Evolutionary conservation across 176 grass and related monocot species (phyloP).

Genomic region (Oryza nivara): DNA sequence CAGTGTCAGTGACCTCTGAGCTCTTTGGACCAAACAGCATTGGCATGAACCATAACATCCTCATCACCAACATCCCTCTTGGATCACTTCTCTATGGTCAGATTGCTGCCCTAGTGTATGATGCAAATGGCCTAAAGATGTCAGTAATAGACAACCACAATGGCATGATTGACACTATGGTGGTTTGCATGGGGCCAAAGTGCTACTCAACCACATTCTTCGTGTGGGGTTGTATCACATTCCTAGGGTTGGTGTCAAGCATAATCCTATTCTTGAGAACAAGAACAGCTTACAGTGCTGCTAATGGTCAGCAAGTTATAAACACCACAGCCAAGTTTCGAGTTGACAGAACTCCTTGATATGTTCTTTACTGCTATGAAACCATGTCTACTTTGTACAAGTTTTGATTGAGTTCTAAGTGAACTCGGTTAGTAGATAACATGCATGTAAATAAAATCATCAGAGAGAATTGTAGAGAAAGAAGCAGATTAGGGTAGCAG

Average conservation of each 20-base stretch:
- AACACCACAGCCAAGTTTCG: slow-evolving; percentile 26
- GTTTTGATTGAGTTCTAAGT: slow-evolving; percentile 23
- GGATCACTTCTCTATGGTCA: slow-evolving; percentile 89
- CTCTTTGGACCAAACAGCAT: slow-evolving; percentile 81
- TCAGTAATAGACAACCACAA: slow-evolving; percentile 27
- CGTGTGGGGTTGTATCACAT: slow-evolving; percentile 70
- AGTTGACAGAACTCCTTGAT: slow-evolving; percentile 32
- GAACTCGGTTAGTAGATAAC: slow-evolving; percentile 11
- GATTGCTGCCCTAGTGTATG: slow-evolving; percentile 75
- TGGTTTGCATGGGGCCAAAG: slow-evolving; percentile 83
- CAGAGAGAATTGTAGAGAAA: not conserved
- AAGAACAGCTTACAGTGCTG: slow-evolving; percentile 48
- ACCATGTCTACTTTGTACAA: slow-evolving; percentile 33
- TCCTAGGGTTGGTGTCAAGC: slow-evolving; percentile 63
- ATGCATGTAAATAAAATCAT: slow-evolving; percentile 1
- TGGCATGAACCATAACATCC: slow-evolving; percentile 93
- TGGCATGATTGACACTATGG: slow-evolving; percentile 52
- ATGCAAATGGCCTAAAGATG: slow-evolving; percentile 62
- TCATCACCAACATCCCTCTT: slow-evolving; percentile 94
- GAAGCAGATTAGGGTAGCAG: slow-evolving; percentile 10
- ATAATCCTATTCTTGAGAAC: slow-evolving; percentile 72
- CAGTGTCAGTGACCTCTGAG: slow-evolving; percentile 87
- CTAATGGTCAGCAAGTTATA: slow-evolving; percentile 34
- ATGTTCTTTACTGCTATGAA: slow-evolving; percentile 3
- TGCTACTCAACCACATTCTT: slow-evolving; percentile 81